phyloP scores from a whole-genome alignment of 2,329 filamentous ascomycete genomes.

The Fusarium mundagurra region DNA sequence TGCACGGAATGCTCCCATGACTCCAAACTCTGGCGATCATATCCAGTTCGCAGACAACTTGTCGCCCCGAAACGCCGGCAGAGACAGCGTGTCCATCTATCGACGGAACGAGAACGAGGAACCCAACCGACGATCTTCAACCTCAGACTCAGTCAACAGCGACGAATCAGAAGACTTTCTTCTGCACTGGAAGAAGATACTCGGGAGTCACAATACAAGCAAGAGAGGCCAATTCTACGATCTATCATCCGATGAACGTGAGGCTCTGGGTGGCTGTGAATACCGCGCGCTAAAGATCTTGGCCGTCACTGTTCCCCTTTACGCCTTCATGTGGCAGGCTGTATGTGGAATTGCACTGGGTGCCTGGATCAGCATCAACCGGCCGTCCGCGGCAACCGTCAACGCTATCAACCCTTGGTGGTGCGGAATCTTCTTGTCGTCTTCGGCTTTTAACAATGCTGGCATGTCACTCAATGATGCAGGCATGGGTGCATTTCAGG shows the following conservation, averaged over 20 bases:
- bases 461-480: conserved; percentile 74
- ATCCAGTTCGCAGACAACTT: conserved; percentile 31
- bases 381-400: conserved; percentile 55
- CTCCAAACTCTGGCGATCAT: conserved; percentile 25
- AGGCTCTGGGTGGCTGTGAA: conserved; percentile 69
- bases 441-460: conserved; percentile 77
- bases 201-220: conserved; percentile 53
- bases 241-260: conserved; percentile 62
- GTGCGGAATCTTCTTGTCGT: conserved; percentile 73
- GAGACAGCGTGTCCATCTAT: conserved; percentile 34
- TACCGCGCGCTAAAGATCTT: conserved; percentile 71
- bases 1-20: conserved; percentile 15
- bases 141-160: conserved; percentile 28
- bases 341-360: conserved; percentile 68
- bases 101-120: conserved; percentile 22
- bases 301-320: conserved; percentile 67
- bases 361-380: conserved; percentile 67
- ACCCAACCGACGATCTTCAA: conserved; percentile 28
- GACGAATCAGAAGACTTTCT: conserved; percentile 43
- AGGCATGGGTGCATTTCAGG: conserved; percentile 71
- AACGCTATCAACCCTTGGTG: conserved; percentile 75
- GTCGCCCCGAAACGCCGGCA: conserved; percentile 8
- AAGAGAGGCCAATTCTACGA: conserved; percentile 66
- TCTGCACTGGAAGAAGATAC: conserved; percentile 47
- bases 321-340: conserved; percentile 68